Base-by-base conservation (phyloP, 2,329 filamentous ascomycete genomes). In the Aspergillus sp. region DNA sequence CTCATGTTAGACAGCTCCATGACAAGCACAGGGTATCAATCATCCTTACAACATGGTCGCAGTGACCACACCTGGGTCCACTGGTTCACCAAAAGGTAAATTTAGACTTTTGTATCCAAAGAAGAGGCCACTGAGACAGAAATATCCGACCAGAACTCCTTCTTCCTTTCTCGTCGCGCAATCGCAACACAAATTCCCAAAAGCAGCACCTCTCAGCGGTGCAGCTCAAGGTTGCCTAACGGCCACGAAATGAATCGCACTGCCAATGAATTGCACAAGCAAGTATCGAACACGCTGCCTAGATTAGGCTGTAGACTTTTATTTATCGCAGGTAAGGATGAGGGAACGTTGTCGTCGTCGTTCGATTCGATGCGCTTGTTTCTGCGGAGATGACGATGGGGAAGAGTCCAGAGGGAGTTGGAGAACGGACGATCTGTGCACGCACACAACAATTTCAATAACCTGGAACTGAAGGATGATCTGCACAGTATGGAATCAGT, bases 1-100 rank as follows among this genome's bases (percentile, higher is more conserved):
- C 36, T 39, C 27, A 19, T 39, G 30, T 6, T 32, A 32, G 8
- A 32, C 30, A 32, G 30, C 8, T 32, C 30, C 30, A 32, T 32
- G 36, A 39, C 19, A 19, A 4, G 29, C 5, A 30, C 19, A 26
- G 29, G 39, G 50, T 19, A 19, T 19, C 19, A 30, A 46, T 27
- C 30, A 48, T 36, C 44, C 55, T 57, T 57, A 57, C 55, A 57
- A 57, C 55, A 57, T 57, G 52, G 49, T 41, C 53, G 48, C 49
- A 43, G 44, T 35, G 34, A 48, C 19, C 35, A n/a, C 32, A 43
- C 9, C 42, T 34, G 19, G 8, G 10, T 12, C 28, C 7, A 8
- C 41, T 34, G 41, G 12, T 29, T 19, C 33, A 29, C 36, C 19
- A 26, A 32, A 5, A 42, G 30, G 12, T 27, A 28, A 26, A 39